Evolutionary conservation across 1,284 basidiomycete genomes (phyloP), one percentile per base, ranked within the genome.

Genomic region (Tranzscheliella williamsii): DNA sequence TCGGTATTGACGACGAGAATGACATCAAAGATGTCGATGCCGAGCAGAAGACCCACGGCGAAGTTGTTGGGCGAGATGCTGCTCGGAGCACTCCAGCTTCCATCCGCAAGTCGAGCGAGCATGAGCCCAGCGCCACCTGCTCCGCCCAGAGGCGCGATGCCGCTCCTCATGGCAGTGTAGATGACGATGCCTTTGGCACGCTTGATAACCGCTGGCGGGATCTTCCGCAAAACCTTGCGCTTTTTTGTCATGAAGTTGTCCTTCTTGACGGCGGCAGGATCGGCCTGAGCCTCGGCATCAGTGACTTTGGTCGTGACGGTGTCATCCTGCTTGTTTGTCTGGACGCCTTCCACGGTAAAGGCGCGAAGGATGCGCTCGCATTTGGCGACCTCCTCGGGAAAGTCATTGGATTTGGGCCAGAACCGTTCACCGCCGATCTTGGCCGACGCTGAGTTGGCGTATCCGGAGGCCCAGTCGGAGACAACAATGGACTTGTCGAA

Each of bases 141-240:
- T 0, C 83, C 82, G 9, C 82, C 82, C 12, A 84, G 79, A 0
- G 82, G 82, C 1, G 82, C 80, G 11, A 83, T 78, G 1, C 81
- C 83, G 8, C 73, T 67, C 8, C 79, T 41, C 75, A 83, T 82
- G 7, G 76, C 75, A 0, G 82, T 82, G 64, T 82, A 83, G 62
- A 84, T 82, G 21, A 79, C 80, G 37, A 75, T 67, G 5, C 73
- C 73, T 21, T 70, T 67, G 2, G 81, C 81, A 7, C 79, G 53
- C 16, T 75, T 67, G 31, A 84, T 79, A n/a, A 83, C 79, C 13
- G 73, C 47, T 0, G 82, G 80, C 0, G 82, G 82, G 42, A 83
- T 82, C 70, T 83, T 83, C 32, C 80, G 78, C 11, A 81, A 61
- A 6, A 82, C 79, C 41, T 81, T 81, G 36, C 60, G 56, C 29